Conservation (phyloP, 257 asterid genomes). For the Capsicum chinense region DNA sequence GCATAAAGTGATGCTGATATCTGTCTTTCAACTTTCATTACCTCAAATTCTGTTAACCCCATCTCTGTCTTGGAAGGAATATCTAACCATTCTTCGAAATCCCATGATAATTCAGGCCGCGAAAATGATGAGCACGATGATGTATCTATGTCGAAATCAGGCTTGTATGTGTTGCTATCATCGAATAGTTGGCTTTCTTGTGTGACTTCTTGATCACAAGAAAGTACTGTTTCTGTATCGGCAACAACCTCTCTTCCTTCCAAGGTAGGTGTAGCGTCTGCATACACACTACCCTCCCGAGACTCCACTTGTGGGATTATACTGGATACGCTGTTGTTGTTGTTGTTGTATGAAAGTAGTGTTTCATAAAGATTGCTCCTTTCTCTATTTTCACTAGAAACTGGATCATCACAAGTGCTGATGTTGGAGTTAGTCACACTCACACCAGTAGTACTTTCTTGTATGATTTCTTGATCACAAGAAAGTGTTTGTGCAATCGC, state of each 20-base stretch:
- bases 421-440: not conserved
- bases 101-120: slow-evolving; percentile 33
- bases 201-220: slow-evolving; percentile 21
- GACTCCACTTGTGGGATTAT: not conserved
- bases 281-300: too few species aligned
- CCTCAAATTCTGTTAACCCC: slow-evolving; percentile 56
- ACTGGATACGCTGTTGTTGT: not conserved
- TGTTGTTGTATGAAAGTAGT: not conserved
- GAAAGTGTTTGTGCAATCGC: not conserved
- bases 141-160: slow-evolving; percentile 52
- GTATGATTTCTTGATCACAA: slow-evolving; percentile 23
- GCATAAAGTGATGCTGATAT: slow-evolving; percentile 84
- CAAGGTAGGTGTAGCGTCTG: too few species aligned
- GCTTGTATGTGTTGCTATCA: slow-evolving; percentile 50
- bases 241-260: too few species aligned
- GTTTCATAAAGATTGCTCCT: slow-evolving; percentile 4
- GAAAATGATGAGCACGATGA: slow-evolving; percentile 5
- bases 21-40: slow-evolving; percentile 71
- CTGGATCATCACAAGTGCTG: not conserved
- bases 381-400: not conserved
- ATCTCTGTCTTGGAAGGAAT: slow-evolving; percentile 17
- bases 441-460: slow-evolving; percentile 25
- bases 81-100: slow-evolving; percentile 24
- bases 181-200: slow-evolving; percentile 37
- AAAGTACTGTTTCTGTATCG: too few species aligned